Evolutionary conservation across 768 basidiomycete genomes (phyloP), one percentile per base, ranked within the genome.

Genomic region (Lactarius deliciosus): DNA sequence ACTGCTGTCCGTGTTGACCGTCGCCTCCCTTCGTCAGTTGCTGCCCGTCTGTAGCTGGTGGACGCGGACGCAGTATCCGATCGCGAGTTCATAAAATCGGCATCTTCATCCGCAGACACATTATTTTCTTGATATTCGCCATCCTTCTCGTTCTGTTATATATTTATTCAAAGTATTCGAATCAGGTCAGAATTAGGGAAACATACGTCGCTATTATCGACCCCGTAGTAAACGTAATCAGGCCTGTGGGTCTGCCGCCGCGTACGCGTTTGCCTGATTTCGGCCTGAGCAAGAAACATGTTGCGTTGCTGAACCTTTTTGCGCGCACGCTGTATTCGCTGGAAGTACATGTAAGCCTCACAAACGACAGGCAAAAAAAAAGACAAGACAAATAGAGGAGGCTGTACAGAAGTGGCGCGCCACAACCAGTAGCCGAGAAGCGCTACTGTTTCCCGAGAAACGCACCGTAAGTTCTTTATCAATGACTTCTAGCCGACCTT

Each of bases 201-300:
- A 79, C 85, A 78, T 80, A 80, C 89, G 77, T 89, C 91, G 71
- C 86, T 88, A 64, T 84, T 85, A 70, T 80, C 77, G 64, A 82
- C 81, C 71, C 88, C 83, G 72, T 83, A 81, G 76, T 93, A 92
- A 60, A 90, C 90, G 76, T 94, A 94, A 79, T 92, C 89, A 57
- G 90, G 89, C 69, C 84, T 86, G 53, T 83, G 83, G 3, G 88
- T 86, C 76, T 85, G 83, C 61, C 89, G 82, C 66, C 91, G 83
- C 22, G 92, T 93, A 66, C 92, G 83, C 32, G 91, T 93, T 76
- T 88, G 86, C 68, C 91, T 84, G 65, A 92, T 78, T 74, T 92
- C 91, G 43, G 89, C 86, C 74, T 92, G 90, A 22, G 87, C 90
- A 69, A 88, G 78, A 64, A 87, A 78, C 45, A 86, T 74, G 55